Conservation (phyloP, 805 yeast genomes). For the Suhomyces sp. region DNA sequence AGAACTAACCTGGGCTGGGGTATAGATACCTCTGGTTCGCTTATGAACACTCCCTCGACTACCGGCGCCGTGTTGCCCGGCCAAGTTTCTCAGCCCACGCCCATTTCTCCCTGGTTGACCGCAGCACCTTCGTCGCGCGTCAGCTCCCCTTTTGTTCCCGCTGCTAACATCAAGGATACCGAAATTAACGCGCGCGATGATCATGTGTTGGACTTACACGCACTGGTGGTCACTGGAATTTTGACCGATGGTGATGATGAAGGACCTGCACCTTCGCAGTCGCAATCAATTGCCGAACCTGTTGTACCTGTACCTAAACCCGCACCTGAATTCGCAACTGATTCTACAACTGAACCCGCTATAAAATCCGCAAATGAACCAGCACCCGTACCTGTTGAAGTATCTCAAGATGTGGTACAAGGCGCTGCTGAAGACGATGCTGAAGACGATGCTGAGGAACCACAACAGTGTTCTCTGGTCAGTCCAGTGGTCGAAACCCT, state of each 20-base stretch:
- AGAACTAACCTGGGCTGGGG: constrained; percentile 42
- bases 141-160: constrained; percentile 39
- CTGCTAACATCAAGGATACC: constrained; percentile 4
- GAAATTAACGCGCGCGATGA: constrained; percentile 15
- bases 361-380: background rate
- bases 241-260: constrained; percentile 27
- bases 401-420: background rate
- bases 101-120: constrained; percentile 42
- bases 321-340: background rate
- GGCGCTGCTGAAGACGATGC: background rate
- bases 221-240: constrained; percentile 41
- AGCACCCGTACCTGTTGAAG: background rate
- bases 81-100: constrained; percentile 33
- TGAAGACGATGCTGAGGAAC: background rate
- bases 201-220: constrained; percentile 36
- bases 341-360: background rate
- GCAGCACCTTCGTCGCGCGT: constrained; percentile 35
- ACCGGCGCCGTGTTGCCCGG: constrained; percentile 22
- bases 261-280: background rate
- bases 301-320: background rate
- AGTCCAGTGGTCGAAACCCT: constrained; percentile 8
- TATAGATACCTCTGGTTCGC: constrained; percentile 21
- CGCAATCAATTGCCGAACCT: background rate
- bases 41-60: constrained; percentile 27
- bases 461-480: background rate